phyloP scores from a whole-genome alignment of 176 grass and related monocot genomes.

The Zizania latifolia region DNA sequence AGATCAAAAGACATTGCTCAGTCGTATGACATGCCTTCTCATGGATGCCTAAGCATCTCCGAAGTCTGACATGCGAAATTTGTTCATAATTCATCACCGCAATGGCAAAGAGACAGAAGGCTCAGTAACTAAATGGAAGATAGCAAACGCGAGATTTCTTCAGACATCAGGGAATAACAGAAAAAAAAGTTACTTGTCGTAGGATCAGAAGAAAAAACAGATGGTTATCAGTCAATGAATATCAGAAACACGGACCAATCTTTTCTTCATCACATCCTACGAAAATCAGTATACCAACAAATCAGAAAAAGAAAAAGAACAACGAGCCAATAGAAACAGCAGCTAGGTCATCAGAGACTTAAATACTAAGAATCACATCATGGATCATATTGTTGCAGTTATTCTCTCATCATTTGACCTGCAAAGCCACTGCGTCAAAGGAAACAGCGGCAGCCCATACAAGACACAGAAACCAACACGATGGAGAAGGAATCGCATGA shows the following conservation, averaged over 20 bases:
- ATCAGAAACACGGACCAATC: constrained; percentile 82
- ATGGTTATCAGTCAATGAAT: constrained; percentile 41
- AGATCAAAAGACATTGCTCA: no score
- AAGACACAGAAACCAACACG: background rate
- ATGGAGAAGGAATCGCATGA: background rate
- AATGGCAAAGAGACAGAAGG: background rate
- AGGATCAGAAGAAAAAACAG: constrained; percentile 34
- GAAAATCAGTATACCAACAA: background rate
- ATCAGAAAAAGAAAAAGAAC: fast-evolving
- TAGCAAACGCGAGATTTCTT: no score
- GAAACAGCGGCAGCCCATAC: no score
- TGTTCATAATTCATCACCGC: constrained; percentile 49
- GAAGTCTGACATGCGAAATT: constrained; percentile 74
- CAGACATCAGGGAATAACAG: background rate
- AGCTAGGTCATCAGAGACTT: constrained; percentile 54
- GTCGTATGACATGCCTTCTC: constrained; percentile 44
- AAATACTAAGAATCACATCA: constrained; percentile 63
- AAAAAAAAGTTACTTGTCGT: background rate
- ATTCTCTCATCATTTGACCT: constrained; percentile 42
- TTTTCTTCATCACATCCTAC: constrained; percentile 51
- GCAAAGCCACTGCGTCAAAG: background rate
- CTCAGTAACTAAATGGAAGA: no score
- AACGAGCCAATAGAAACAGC: background rate
- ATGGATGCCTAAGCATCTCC: constrained; percentile 52
- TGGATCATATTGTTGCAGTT: constrained; percentile 82